Conservation (phyloP, 2,329 filamentous ascomycete genomes). For the Fusarium buharicum region DNA sequence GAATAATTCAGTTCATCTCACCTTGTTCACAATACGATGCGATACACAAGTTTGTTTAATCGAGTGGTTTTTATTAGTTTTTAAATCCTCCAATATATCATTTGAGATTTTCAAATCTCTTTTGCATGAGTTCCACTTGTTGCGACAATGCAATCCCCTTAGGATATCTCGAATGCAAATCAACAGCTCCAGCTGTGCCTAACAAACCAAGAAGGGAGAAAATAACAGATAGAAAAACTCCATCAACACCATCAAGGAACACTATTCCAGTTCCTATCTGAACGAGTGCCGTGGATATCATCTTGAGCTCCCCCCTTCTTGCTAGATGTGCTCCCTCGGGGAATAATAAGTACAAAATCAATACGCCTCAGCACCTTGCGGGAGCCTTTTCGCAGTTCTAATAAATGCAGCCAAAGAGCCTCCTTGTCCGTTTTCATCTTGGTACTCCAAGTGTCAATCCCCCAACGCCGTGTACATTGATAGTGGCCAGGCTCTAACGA, state of each 20-base stretch:
- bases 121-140: not conserved
- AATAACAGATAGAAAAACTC: not conserved
- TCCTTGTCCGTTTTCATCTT: constrained; percentile 19
- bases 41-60: not conserved
- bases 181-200: not conserved
- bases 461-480: constrained; percentile 9
- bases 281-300: not conserved
- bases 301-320: not conserved
- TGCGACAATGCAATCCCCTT: not conserved
- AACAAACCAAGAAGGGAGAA: not conserved
- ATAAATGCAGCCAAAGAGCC: constrained; percentile 32
- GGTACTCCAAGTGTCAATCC: constrained; percentile 10
- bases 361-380: constrained; percentile 13
- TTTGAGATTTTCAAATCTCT: not conserved
- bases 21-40: too few species aligned
- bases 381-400: constrained; percentile 30
- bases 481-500: not conserved
- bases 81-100: not conserved
- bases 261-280: not conserved
- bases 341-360: not conserved
- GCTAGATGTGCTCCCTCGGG: not conserved
- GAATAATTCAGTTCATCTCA: too few species aligned
- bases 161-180: constrained; percentile 17
- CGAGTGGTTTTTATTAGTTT: constrained; percentile 15
- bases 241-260: not conserved